Evolutionary conservation across 164 flowering plant genomes (phyloP).

Genomic region (Brasenia schreberi): DNA sequence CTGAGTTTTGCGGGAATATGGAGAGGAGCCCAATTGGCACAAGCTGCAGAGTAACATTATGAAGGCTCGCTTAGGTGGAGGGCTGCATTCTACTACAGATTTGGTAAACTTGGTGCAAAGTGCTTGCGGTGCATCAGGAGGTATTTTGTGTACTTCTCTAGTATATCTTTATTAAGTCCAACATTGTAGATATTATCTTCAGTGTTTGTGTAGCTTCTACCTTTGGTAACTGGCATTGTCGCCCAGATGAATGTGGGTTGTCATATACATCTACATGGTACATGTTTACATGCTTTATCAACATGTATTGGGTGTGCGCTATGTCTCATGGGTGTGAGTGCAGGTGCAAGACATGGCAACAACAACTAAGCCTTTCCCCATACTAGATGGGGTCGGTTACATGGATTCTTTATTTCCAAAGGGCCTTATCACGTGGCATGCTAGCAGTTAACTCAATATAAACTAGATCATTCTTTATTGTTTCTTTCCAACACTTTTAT

Average conservation of each 20-base stretch:
- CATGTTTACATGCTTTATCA: neutral
- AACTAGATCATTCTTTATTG: too few relatives aligned
- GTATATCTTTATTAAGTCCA: neutral
- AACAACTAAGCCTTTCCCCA: too few relatives aligned
- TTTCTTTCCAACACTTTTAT: too few relatives aligned
- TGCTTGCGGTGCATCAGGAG: conserved; percentile 26
- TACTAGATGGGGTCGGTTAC: too few relatives aligned
- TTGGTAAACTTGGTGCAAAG: conserved; percentile 46
- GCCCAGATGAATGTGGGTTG: too few relatives aligned
- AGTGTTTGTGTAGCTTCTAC: too few relatives aligned
- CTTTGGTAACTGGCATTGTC: too few relatives aligned
- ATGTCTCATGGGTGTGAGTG: too few relatives aligned
- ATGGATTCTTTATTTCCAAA: too few relatives aligned
- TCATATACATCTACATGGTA: neutral
- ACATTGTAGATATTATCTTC: neutral
- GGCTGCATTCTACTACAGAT: conserved; percentile 69
- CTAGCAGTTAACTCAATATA: too few relatives aligned
- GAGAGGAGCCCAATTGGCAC: conserved; percentile 89
- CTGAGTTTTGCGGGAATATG: conserved; percentile 70
- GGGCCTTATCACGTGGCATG: too few relatives aligned
- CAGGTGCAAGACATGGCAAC: neutral
- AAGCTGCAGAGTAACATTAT: conserved; percentile 59
- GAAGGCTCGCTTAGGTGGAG: conserved; percentile 62
- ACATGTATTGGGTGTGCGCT: neutral
- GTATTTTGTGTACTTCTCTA: conserved; percentile 14